Percentiles rank a stretch among this genome's conserved stretches.
phyloP scores from a whole-genome alignment of 1,284 basidiomycete genomes.

The Leccinum pachyderme region DNA sequence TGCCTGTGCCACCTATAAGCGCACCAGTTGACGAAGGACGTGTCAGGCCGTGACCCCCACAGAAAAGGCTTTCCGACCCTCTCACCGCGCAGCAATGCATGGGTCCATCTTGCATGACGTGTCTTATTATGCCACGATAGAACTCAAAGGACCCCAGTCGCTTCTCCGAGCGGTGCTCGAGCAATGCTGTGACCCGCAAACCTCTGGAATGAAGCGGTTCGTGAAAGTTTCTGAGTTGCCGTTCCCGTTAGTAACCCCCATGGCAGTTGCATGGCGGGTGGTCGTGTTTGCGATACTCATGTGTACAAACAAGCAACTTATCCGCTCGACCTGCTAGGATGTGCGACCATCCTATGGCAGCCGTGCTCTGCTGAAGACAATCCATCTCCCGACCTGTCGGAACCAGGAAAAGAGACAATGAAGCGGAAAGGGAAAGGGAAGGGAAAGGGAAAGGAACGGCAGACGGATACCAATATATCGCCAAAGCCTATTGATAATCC shows the following conservation, averaged over 20 bases:
- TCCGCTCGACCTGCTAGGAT: slow-evolving; percentile 70
- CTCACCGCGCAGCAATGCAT: slow-evolving; percentile 81
- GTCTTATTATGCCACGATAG: slow-evolving; percentile 77
- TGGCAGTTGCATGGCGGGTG: slow-evolving; percentile 54
- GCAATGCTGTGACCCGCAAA: slow-evolving; percentile 61
- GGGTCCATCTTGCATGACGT: slow-evolving; percentile 85
- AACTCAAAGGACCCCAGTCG: slow-evolving; percentile 63
- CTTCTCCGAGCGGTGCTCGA: slow-evolving; percentile 55
- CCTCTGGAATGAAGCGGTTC: slow-evolving; percentile 57
- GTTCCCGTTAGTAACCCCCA: neutral
- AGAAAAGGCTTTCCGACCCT: slow-evolving; percentile 86
- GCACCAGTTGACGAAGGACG: neutral
- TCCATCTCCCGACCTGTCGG: neutral
- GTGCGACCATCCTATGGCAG: slow-evolving; percentile 74
- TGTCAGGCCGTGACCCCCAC: slow-evolving; percentile 75
- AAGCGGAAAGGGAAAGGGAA: slow-evolving; percentile 23
- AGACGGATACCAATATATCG: slow-evolving; percentile 14
- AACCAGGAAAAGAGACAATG: slow-evolving; percentile 4
- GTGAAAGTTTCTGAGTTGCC: slow-evolving; percentile 1
- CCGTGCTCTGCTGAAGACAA: slow-evolving; percentile 25
- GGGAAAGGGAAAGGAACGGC: slow-evolving; percentile 18
- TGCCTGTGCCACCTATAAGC: neutral
- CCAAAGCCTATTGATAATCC: slow-evolving; percentile 1
- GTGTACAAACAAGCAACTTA: slow-evolving; percentile 65
- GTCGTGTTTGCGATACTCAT: slow-evolving; percentile 56